These are phyloP conservation scores for Metschnikowia peoriensis DNA, from an alignment of 805 yeast species.

Conservation along the genomic window DNA sequence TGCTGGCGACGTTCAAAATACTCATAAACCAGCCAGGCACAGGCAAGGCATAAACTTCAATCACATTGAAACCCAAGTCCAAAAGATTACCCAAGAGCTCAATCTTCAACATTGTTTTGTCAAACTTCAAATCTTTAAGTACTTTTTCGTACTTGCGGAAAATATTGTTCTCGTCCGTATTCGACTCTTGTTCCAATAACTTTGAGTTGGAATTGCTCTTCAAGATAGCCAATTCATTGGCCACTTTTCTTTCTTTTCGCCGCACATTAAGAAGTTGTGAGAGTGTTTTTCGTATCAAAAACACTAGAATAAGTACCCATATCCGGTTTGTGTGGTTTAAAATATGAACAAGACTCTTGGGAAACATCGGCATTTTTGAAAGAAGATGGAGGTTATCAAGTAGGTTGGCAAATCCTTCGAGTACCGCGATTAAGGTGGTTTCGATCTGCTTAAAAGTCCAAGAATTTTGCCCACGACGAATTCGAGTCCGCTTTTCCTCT, in stretches of 20 bases:
- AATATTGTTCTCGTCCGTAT: slow-evolving; percentile 23
- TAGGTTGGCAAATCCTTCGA: slow-evolving; percentile 39
- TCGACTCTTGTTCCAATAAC: slow-evolving; percentile 20
- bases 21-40: slow-evolving; percentile 45
- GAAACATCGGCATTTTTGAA: slow-evolving; percentile 44
- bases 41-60: slow-evolving; percentile 34
- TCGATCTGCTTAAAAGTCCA: slow-evolving; percentile 35
- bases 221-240: slow-evolving; percentile 34
- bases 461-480: slow-evolving; percentile 2
- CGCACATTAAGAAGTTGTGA: slow-evolving; percentile 41
- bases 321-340: slow-evolving; percentile 43
- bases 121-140: slow-evolving; percentile 41
- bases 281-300: slow-evolving; percentile 40
- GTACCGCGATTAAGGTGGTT: slow-evolving; percentile 24
- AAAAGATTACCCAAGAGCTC: slow-evolving; percentile 43
- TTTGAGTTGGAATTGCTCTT: slow-evolving; percentile 22
- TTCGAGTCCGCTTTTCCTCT: background rate
- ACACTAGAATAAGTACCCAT: slow-evolving; percentile 42
- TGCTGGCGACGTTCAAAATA: slow-evolving; percentile 38
- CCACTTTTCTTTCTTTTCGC: slow-evolving; percentile 38
- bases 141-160: slow-evolving; percentile 37
- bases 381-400: slow-evolving; percentile 43
- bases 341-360: slow-evolving; percentile 28
- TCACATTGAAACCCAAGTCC: slow-evolving; percentile 39
- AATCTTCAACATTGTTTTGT: slow-evolving; percentile 39